A percentile compares a stretch with the other conserved stretches of the same genome.
Conservation (phyloP, 805 yeast species). For the Saturnispora besseyi region DNA sequence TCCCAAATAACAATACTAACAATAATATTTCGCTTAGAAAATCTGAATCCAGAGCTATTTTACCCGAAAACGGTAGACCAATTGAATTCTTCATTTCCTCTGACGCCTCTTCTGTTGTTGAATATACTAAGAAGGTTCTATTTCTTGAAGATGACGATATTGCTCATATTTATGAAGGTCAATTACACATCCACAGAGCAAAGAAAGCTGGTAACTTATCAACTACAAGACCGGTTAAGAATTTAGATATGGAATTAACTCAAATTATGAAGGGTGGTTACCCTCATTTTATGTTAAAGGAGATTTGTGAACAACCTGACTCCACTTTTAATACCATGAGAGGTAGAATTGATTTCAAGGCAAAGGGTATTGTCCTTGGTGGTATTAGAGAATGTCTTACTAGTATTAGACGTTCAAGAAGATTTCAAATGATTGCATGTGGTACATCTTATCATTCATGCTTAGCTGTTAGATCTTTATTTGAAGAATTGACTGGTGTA, state of each 20-base stretch:
- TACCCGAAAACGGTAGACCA: conserved; percentile 85
- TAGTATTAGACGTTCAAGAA: conserved; percentile 86
- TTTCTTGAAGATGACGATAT: conserved; percentile 97
- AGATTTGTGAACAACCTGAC: conserved; percentile 97
- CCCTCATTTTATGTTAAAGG: conserved; percentile 97
- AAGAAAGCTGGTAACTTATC: conserved; percentile 79
- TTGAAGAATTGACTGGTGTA: conserved; percentile 92
- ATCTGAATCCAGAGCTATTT: conserved; percentile 81
- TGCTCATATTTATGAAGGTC: conserved; percentile 97
- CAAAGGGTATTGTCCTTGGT: conserved; percentile 70
- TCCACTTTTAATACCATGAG: conserved; percentile 98
- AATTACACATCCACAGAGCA: conserved; percentile 95
- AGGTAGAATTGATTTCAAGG: conserved; percentile 93
- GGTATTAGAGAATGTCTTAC: conserved; percentile 81
- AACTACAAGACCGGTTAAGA: conserved; percentile 93
- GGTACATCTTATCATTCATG: conserved; percentile 99
- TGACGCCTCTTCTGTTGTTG: conserved; percentile 93
- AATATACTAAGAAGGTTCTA: conserved; percentile 94
- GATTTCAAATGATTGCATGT: conserved; percentile 97
- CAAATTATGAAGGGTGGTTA: conserved; percentile 98
- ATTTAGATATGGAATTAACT: conserved; percentile 92
- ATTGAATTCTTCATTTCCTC: conserved; percentile 94
- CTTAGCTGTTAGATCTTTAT: conserved; percentile 90
- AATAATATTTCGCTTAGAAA: conserved; percentile 18
- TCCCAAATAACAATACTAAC: conserved; percentile 36